Base-by-base conservation (phyloP, 2,329 filamentous ascomycete genomes). In the Ophiostoma sp. region DNA sequence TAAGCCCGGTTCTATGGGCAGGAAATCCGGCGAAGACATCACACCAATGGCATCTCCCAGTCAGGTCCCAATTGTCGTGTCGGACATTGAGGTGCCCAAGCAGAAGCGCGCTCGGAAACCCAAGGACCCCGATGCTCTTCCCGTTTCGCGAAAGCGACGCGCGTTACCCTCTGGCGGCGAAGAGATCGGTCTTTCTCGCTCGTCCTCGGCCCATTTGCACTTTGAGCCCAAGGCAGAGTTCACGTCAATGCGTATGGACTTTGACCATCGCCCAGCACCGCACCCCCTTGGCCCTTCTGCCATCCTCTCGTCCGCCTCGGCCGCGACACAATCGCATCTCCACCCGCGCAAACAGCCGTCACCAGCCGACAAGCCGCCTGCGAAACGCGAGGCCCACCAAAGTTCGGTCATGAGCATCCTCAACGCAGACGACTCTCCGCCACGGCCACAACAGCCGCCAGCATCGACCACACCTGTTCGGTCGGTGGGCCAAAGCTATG, bases 401-500 rank as follows among this genome's bases (percentile, higher is more conserved):
- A 80, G 80, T 23, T 86, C 82, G 33, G 87, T 87, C 83, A 83
- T 83, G 72, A 87, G 77, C 74, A 84, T 87, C 67, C 78, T 87
- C 41, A 88, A 87, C 73, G 82, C 83, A 71, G 85, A 85, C 73
- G 81, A 79, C 39, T 80, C 79, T 69, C 79, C 80, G 64, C 83
- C 79, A 71, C 82, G 78, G 54, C 82, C 80, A 71, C 78, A 69
- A 78, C 69, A 77, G 1, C 15, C 72, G 1, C 64, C 68, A 3
- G n/a, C 71, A 10, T 57, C 78, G 52, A 81, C 81, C 15, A 80
- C 82, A 67, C 82, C 81, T 10, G 80, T 83, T 67, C 83, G 90
- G 67, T 89, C 89, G 17, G 91, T 90, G 76, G 90, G 93, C 62
- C 91, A 93, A 76, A 92, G 90, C 76, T 97, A 95, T 80, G 94